These are phyloP conservation scores for Drosera spatulata DNA, from an alignment of 179 eudicot species.

Conservation along the genomic window DNA sequence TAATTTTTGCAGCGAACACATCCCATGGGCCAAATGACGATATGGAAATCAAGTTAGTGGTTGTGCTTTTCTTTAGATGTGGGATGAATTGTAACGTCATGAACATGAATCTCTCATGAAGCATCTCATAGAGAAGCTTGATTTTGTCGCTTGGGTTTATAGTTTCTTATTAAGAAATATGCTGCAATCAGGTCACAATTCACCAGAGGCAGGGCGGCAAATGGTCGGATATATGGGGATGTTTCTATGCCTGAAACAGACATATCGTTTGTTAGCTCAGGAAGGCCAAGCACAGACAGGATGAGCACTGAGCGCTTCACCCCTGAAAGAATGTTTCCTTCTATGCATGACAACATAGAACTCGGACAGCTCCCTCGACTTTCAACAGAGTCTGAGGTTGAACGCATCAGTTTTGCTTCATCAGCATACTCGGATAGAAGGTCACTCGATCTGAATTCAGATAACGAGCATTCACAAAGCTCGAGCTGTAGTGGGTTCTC, in stretches of 20 bases:
- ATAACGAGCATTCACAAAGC: conserved; percentile 7
- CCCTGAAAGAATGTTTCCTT: conserved; percentile 1
- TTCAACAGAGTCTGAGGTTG: conserved; percentile 44
- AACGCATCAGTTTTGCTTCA: conserved; percentile 26
- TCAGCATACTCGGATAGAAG: conserved; percentile 20
- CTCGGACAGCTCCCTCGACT: conserved; percentile 22
- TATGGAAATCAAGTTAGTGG: not conserved
- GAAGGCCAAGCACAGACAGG: conserved; percentile 52
- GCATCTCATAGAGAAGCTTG: no score
- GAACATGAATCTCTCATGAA: no score
- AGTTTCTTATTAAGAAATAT: no score
- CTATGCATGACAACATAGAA: conserved; percentile 29
- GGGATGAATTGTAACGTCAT: no score
- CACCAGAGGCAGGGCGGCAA: conserved; percentile 43
- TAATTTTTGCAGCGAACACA: not conserved
- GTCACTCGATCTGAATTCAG: conserved; percentile 17
- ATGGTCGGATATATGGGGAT: conserved; percentile 58
- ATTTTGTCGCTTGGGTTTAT: no score
- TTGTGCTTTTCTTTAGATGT: not conserved
- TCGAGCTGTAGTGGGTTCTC: conserved; percentile 22
- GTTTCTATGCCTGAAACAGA: conserved; percentile 48
- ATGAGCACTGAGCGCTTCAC: conserved; percentile 11
- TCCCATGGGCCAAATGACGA: not conserved
- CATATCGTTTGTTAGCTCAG: conserved; percentile 72
- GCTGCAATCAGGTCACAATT: conserved; percentile 64